Evolutionary conservation across 2,329 filamentous ascomycete species (phyloP).

Genomic region (Tolypocladium pustulatum): DNA sequence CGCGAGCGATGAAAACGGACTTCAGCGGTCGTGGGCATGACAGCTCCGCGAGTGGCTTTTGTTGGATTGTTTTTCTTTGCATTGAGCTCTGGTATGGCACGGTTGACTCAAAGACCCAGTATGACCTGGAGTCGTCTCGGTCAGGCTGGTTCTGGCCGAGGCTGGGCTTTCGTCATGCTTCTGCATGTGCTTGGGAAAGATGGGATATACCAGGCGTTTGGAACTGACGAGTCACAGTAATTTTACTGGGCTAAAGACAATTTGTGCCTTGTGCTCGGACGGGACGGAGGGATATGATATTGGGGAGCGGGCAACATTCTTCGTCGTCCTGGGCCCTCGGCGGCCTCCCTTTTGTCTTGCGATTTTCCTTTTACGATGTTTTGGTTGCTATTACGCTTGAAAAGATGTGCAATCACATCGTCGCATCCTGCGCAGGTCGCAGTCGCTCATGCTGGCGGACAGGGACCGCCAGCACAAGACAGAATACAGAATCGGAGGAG

Average conservation of each 20-base stretch:
- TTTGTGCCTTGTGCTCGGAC: not conserved
- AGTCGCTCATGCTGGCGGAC: slow-evolving; percentile 3
- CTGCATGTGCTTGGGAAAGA: slow-evolving; percentile 1
- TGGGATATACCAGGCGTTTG: slow-evolving; percentile 7
- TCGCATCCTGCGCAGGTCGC: slow-evolving; percentile 4
- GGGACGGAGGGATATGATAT: not conserved
- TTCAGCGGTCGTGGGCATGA: not conserved
- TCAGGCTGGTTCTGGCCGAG: not conserved
- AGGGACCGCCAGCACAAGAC: slow-evolving; percentile 2
- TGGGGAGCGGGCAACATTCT: not conserved
- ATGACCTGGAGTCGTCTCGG: not conserved
- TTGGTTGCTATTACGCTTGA: not conserved
- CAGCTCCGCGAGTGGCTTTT: not conserved
- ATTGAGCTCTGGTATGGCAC: not conserved
- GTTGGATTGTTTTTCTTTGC: not conserved
- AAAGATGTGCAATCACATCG: not conserved
- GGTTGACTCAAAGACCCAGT: not conserved
- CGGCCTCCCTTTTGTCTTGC: not conserved
- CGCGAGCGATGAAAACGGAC: not conserved
- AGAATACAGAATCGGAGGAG: not conserved
- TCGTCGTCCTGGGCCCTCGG: not conserved
- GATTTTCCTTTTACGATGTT: not conserved
- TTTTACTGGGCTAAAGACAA: slow-evolving; percentile 1
- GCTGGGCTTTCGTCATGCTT: not conserved
- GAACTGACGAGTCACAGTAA: slow-evolving; percentile 4